Conservation (phyloP, 805 yeast genomes). For the Kluyveromyces lactis region DNA sequence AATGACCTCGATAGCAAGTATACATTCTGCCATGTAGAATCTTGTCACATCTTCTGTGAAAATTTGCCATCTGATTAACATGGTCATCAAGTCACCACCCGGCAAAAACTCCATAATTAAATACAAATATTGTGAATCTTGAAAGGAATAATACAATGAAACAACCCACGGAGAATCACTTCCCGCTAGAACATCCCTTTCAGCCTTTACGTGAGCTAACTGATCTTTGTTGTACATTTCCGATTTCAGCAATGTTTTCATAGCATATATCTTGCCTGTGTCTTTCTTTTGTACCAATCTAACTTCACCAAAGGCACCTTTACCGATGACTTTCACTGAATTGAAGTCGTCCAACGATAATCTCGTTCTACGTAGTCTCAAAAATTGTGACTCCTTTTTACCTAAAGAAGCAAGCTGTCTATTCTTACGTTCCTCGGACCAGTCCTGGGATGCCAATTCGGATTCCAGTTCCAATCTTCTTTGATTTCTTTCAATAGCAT, state of each 20-base stretch:
- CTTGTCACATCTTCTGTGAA: conserved; percentile 90
- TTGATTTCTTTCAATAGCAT: conserved; percentile 93
- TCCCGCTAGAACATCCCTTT: conserved; percentile 89
- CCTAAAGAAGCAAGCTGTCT: conserved; percentile 79
- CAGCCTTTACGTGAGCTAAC: conserved; percentile 91
- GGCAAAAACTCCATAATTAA: conserved; percentile 92
- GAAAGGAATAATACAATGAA: conserved; percentile 65
- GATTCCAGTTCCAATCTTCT: conserved; percentile 81
- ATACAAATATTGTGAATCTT: conserved; percentile 75
- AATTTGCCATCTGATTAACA: conserved; percentile 90
- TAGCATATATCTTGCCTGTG: conserved; percentile 84
- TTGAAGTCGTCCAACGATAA: conserved; percentile 74
- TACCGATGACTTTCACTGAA: conserved; percentile 85
- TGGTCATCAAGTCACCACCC: conserved; percentile 87
- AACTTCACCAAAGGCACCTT: conserved; percentile 98
- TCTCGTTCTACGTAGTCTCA: conserved; percentile 78
- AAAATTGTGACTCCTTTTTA: conserved; percentile 77
- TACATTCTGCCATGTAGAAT: conserved; percentile 94
- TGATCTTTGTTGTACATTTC: conserved; percentile 96
- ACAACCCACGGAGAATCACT: conserved; percentile 88
- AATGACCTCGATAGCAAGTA: conserved; percentile 87
- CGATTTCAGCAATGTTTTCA: conserved; percentile 82
- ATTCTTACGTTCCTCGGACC: conserved; percentile 78
- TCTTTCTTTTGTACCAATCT: conserved; percentile 88
- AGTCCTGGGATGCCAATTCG: conserved; percentile 54